phyloP scores from a whole-genome alignment of 176 grass and related monocot genomes.

The Chloris gayana region DNA sequence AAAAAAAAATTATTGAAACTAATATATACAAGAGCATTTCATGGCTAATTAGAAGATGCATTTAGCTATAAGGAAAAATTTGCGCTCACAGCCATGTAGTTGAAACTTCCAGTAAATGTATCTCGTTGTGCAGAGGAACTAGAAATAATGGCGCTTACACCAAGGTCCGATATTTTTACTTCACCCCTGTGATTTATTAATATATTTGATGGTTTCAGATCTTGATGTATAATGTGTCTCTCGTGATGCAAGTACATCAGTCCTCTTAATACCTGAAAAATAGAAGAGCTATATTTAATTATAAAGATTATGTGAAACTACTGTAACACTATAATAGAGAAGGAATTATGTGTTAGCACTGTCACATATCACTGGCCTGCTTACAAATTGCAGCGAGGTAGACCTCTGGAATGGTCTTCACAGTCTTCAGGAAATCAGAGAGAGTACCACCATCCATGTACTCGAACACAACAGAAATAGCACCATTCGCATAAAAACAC shows the following conservation, averaged over 20 bases:
- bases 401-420: slow-evolving; percentile 79
- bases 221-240: slow-evolving; percentile 78
- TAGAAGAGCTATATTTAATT: not conserved
- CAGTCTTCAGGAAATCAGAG: slow-evolving; percentile 73
- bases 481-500: slow-evolving; percentile 87
- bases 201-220: slow-evolving; percentile 96
- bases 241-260: slow-evolving; percentile 81
- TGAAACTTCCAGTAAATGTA: slow-evolving; percentile 73
- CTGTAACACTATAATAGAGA: slow-evolving; percentile 12
- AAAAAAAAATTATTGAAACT: slow-evolving; percentile 23
- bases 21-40: not conserved
- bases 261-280: slow-evolving; percentile 70
- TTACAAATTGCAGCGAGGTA: slow-evolving; percentile 96
- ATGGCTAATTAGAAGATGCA: not conserved
- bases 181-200: slow-evolving; percentile 90
- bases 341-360: not conserved
- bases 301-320: not conserved
- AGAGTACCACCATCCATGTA: slow-evolving; percentile 96
- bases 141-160: slow-evolving; percentile 79
- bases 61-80: not conserved
- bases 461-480: slow-evolving; percentile 90
- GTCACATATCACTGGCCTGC: slow-evolving; percentile 68
- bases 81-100: slow-evolving; percentile 92
- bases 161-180: too few species aligned
- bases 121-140: slow-evolving; percentile 77